Base-by-base conservation (phyloP, 352 stramenopile genomes). In the Phytophthora hybrid region DNA sequence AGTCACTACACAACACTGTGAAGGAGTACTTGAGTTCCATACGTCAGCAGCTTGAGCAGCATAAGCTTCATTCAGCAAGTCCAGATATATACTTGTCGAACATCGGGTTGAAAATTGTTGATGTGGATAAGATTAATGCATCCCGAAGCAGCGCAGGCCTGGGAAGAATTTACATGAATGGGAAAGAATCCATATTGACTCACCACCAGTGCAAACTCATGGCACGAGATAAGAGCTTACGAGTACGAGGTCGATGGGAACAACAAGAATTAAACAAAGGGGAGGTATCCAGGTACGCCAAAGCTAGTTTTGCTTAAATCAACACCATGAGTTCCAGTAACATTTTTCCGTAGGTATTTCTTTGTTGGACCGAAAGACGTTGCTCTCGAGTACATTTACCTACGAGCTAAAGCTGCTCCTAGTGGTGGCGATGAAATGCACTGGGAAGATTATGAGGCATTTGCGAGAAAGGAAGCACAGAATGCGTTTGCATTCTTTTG, bases 91-190 rank as follows among this genome's bases (percentile, higher is more conserved):
- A 71, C 39, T 19, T 75, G 37, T 39, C 58, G 37, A 59, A 47
- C 6, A 57, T 56, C 11, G 69, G 63, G 14, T 58, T 76, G 19
- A 67, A 63, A 26, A 66, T 76, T 34, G 58, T 76, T 31, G 69
- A 76, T 32, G 57, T 76, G 8, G 69, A 76, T 39, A 75, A 67
- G 65, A 71, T 76, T 19, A 76, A 76, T 63, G 47, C 51, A 13
- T 58, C 62, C 19, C 55, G 69, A 59, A 72, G 21, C 39, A 71
- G 18, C 11, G 5, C 39, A 9, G 69, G 63, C 18, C 56, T 76
- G 7, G 69, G 63, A 53, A 61, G 69, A 67, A 65, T 76, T 16
- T 76, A 67, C 39, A 41, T 76, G 37, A 56, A 62, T 44, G 55
- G 49, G 14, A 63, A 29, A 19, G 46, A 61, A 26, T 62, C 69